Conservation (phyloP, 176 grass and related monocot genomes). For the Alloteropsis semialata region DNA sequence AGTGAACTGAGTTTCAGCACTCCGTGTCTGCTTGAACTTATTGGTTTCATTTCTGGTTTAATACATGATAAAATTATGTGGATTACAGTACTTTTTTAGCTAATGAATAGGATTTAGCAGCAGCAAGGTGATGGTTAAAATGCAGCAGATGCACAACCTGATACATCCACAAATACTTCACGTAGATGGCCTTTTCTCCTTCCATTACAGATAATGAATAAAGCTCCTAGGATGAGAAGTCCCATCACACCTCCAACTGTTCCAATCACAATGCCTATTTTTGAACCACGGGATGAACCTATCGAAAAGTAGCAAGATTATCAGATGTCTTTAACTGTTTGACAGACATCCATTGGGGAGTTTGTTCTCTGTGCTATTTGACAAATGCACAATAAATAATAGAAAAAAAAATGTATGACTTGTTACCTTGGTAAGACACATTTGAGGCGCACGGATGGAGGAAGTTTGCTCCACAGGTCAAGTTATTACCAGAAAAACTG, state of each 20-base stretch:
- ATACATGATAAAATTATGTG: slow-evolving; percentile 10
- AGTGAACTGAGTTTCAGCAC: neutral
- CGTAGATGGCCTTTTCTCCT: slow-evolving; percentile 56
- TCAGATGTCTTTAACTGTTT: neutral
- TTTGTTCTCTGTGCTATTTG: neutral
- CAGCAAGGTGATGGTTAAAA: neutral
- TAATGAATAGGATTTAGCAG: slow-evolving; percentile 1
- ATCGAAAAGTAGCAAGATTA: slow-evolving; percentile 31
- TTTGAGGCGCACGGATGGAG: slow-evolving; percentile 68
- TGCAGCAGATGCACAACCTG: slow-evolving; percentile 46
- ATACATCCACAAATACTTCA: slow-evolving; percentile 95
- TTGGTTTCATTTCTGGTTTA: neutral
- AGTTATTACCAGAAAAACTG: slow-evolving; percentile 93
- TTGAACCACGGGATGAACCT: slow-evolving; percentile 67
- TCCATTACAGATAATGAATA: slow-evolving; percentile 72
- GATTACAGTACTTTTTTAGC: neutral
- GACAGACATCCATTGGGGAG: neutral
- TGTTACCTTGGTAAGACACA: slow-evolving; percentile 64
- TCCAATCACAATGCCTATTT: slow-evolving; percentile 74
- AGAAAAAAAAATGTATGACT: slow-evolving; percentile 19
- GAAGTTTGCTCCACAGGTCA: slow-evolving; percentile 79
- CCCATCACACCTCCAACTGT: slow-evolving; percentile 65
- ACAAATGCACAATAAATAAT: slow-evolving; percentile 17
- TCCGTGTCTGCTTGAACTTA: neutral
- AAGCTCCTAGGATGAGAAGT: slow-evolving; percentile 54